Conservation (phyloP, 805 yeast species). For the Torulaspora maleeae region DNA sequence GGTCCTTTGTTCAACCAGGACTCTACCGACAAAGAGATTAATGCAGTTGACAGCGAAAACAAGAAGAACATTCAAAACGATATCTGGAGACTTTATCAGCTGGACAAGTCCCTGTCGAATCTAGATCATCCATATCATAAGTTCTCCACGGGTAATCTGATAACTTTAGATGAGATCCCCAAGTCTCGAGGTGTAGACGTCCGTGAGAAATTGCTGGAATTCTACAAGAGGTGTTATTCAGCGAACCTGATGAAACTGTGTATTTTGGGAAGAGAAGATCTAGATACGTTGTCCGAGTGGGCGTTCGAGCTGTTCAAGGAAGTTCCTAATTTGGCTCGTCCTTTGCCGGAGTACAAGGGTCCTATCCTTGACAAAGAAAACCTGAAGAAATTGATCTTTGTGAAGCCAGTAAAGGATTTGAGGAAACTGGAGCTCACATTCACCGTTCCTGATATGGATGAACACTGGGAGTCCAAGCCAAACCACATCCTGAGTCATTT, state of each 20-base stretch:
- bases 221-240: conserved; percentile 68
- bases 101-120: conserved; percentile 71
- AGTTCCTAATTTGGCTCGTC: conserved; percentile 46
- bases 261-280: conserved; percentile 72
- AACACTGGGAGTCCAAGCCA: conserved; percentile 65
- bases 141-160: conserved; percentile 83
- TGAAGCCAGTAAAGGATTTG: conserved; percentile 79
- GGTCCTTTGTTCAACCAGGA: conserved; percentile 67
- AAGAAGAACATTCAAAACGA: conserved; percentile 91
- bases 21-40: conserved; percentile 86
- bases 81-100: conserved; percentile 80
- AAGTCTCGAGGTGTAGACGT: conserved; percentile 58
- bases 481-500: conserved; percentile 70
- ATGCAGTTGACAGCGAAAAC: conserved; percentile 94
- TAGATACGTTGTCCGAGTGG: conserved; percentile 70
- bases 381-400: conserved; percentile 51
- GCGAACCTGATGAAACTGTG: conserved; percentile 86
- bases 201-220: conserved; percentile 73
- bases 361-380: conserved; percentile 49
- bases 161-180: conserved; percentile 70
- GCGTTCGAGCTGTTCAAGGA: conserved; percentile 58
- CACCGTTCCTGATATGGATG: conserved; percentile 70
- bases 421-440: conserved; percentile 65
- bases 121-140: conserved; percentile 77
- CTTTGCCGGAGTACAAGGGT: conserved; percentile 33